phyloP scores from a whole-genome alignment of 768 basidiomycete genomes.

The Hericium erinaceus region DNA sequence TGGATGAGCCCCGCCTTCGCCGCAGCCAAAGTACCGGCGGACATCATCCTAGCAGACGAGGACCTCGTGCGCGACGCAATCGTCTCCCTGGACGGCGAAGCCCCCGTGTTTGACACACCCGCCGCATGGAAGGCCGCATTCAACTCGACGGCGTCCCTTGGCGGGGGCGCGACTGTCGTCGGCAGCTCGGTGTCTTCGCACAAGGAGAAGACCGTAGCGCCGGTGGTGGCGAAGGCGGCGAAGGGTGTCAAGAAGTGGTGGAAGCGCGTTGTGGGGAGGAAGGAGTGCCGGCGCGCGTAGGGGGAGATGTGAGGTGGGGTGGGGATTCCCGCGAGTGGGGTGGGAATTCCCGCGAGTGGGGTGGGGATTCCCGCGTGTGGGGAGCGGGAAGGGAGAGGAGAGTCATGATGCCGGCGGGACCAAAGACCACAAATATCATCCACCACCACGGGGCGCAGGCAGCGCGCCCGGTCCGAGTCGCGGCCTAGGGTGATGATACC shows the following conservation, averaged over 20 bases:
- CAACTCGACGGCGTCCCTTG: no score
- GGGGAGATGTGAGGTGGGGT: neutral
- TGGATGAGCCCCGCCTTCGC: constrained; percentile 1
- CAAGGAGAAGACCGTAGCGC: no score
- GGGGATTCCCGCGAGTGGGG: neutral
- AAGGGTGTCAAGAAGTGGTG: neutral
- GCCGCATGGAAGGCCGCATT: neutral
- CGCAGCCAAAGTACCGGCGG: neutral
- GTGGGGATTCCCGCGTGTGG: neutral
- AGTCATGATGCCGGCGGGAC: no score
- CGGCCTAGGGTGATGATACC: no score
- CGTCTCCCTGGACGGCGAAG: neutral
- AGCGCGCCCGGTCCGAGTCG: no score
- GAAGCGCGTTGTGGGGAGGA: neutral
- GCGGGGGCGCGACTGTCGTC: neutral
- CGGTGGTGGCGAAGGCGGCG: no score
- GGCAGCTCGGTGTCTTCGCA: neutral
- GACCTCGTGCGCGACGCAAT: neutral
- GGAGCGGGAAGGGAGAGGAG: neutral
- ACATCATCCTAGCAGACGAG: neutral
- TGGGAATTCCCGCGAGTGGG: neutral
- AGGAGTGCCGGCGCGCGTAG: neutral
- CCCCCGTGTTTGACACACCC: neutral
- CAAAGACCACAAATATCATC: no score
- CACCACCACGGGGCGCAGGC: no score